Conservation (phyloP, 192 early-diverging fungal species). For the Backusella parvicylindrica region DNA sequence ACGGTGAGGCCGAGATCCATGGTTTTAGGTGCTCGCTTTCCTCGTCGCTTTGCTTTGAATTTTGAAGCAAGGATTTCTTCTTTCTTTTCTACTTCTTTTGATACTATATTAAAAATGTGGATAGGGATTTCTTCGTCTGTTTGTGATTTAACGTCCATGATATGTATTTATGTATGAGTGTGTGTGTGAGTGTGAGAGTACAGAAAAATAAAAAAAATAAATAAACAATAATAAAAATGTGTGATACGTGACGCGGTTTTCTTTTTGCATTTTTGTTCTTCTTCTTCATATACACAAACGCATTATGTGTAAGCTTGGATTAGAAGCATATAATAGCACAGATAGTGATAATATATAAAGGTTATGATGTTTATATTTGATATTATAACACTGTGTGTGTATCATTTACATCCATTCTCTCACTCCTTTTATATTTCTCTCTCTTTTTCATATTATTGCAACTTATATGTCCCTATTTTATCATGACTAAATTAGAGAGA, state of each 20-base stretch:
- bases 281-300: too few species aligned
- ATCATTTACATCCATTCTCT: background rate
- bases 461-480: background rate
- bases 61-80: conserved; percentile 34
- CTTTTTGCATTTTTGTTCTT: background rate
- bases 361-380: too few species aligned
- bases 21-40: background rate
- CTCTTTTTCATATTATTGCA: background rate
- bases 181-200: background rate
- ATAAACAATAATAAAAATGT: conserved; percentile 13
- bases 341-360: too few species aligned
- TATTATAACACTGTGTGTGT: too few species aligned
- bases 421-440: background rate
- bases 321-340: too few species aligned
- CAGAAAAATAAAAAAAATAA: conserved; percentile 3
- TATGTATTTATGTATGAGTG: background rate
- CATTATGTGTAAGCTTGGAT: too few species aligned
- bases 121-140: conserved; percentile 41
- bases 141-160: conserved; percentile 12
- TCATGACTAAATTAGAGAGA: background rate
- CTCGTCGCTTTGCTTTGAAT: background rate
- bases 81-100: conserved; percentile 21
- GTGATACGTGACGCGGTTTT: background rate
- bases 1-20: conserved; percentile 13
- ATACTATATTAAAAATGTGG: conserved; percentile 37